These are phyloP conservation scores for Rhododendron molle DNA, from an alignment of 148 eudicot genomes.

Conservation along the genomic window DNA sequence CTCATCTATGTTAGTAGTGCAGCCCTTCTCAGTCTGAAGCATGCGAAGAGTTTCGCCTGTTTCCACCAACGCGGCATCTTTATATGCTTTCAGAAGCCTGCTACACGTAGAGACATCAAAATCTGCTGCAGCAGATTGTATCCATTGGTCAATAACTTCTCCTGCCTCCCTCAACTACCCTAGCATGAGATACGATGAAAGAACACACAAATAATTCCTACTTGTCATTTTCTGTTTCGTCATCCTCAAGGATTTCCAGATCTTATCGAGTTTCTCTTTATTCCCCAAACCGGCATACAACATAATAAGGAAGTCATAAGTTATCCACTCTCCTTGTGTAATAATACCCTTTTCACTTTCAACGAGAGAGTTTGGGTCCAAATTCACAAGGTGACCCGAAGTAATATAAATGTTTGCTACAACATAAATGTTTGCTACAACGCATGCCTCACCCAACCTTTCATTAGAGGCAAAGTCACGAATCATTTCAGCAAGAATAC, in stretches of 20 bases:
- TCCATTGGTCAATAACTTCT: slow-evolving; percentile 81
- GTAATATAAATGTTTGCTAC: slow-evolving; percentile 60
- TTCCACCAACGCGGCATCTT: slow-evolving; percentile 58
- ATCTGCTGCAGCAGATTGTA: slow-evolving; percentile 46
- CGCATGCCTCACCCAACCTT: slow-evolving; percentile 62
- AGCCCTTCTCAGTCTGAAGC: slow-evolving; percentile 38
- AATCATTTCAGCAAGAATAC: slow-evolving; percentile 69
- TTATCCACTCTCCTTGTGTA: slow-evolving; percentile 73
- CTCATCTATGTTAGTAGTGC: slow-evolving; percentile 8
- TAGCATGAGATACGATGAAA: slow-evolving; percentile 82
- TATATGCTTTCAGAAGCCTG: slow-evolving; percentile 52
- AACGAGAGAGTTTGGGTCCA: slow-evolving; percentile 39
- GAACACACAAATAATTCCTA: slow-evolving; percentile 62
- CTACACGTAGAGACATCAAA: slow-evolving; percentile 46
- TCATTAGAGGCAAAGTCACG: slow-evolving; percentile 44
- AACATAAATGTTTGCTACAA: no score
- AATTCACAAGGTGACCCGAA: slow-evolving; percentile 44
- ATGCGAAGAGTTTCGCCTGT: slow-evolving; percentile 40
- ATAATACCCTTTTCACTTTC: slow-evolving; percentile 52
- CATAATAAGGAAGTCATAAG: slow-evolving; percentile 78
- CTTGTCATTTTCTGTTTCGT: slow-evolving; percentile 77
- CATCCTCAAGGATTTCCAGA: slow-evolving; percentile 86
- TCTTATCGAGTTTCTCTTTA: slow-evolving; percentile 65
- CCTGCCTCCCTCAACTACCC: slow-evolving; percentile 62
- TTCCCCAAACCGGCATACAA: slow-evolving; percentile 71